Conservation (phyloP, 495 filamentous ascomycete genomes). For the Neurospora discreta region DNA sequence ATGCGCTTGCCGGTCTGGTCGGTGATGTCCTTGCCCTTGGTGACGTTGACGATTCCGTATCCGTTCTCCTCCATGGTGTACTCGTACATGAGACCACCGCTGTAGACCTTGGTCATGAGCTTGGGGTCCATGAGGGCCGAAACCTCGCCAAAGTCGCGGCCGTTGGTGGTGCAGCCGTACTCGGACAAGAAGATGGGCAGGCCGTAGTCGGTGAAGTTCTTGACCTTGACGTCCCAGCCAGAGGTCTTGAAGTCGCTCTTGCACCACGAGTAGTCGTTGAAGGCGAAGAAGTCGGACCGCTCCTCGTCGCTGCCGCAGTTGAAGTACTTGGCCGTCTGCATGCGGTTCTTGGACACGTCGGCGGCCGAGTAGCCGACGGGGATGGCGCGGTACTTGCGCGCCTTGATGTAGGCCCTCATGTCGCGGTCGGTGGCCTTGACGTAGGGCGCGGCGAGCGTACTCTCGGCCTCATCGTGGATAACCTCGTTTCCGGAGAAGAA, state of each 20-base stretch:
- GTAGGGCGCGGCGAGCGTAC: constrained; percentile 66
- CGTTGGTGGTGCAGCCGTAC: constrained; percentile 78
- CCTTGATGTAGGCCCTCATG: constrained; percentile 75
- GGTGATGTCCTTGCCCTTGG: constrained; percentile 41
- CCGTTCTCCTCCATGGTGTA: constrained; percentile 71
- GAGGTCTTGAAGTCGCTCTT: constrained; percentile 68
- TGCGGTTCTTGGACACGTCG: constrained; percentile 75
- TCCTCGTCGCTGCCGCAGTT: constrained; percentile 86
- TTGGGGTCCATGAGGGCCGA: constrained; percentile 63
- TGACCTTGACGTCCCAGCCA: constrained; percentile 86
- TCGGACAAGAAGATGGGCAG: constrained; percentile 94
- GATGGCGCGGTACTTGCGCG: constrained; percentile 61
- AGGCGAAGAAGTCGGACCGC: constrained; percentile 91
- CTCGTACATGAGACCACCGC: constrained; percentile 93
- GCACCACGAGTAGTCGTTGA: constrained; percentile 99
- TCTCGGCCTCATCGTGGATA: constrained; percentile 71
- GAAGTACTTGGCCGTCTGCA: constrained; percentile 87
- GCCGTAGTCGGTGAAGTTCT: constrained; percentile 81
- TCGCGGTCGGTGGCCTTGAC: constrained; percentile 94
- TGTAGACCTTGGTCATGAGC: constrained; percentile 82
- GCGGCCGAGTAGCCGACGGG: constrained; percentile 93
- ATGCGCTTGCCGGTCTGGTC: constrained; percentile 17
- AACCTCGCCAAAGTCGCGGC: constrained; percentile 74
- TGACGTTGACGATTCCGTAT: constrained; percentile 72
- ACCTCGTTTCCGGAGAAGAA: constrained; percentile 99